Percentiles rank a stretch among this genome's conserved stretches.
These are phyloP conservation scores for Hanseniaspora lindneri DNA, from an alignment of 805 yeast species.

Conservation along the genomic window DNA sequence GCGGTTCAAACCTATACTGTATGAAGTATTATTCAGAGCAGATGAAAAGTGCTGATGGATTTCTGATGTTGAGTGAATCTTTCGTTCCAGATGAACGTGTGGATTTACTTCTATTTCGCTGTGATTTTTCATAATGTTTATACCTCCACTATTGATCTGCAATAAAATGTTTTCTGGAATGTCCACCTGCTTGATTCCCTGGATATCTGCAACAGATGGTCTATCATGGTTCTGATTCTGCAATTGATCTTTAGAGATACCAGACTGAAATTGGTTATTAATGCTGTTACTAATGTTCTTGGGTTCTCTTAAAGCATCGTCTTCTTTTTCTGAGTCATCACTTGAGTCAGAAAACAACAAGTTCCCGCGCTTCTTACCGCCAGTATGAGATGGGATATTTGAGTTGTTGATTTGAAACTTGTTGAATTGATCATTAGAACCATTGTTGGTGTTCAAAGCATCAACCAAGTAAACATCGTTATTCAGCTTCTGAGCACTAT, in stretches of 20 bases:
- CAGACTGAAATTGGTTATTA: no score
- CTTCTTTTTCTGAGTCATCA: slow-evolving; percentile 8
- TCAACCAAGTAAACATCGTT: slow-evolving; percentile 5
- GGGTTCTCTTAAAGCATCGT: no score
- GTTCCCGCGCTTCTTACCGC: neutral
- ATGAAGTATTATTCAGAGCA: neutral
- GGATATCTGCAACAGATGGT: slow-evolving; percentile 11
- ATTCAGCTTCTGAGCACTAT: neutral
- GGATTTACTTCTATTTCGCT: slow-evolving; percentile 2
- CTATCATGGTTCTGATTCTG: neutral
- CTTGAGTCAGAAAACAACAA: slow-evolving; percentile 6
- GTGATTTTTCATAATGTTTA: neutral
- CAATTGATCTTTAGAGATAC: no score
- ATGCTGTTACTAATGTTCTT: no score
- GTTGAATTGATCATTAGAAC: slow-evolving; percentile 4
- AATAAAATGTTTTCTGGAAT: slow-evolving; percentile 13
- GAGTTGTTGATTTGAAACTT: neutral
- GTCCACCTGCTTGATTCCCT: slow-evolving; percentile 15
- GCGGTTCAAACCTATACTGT: neutral
- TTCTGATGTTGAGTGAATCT: neutral
- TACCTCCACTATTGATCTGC: slow-evolving; percentile 4
- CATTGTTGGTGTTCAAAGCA: slow-evolving; percentile 6
- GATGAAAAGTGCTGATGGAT: neutral
- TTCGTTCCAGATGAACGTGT: neutral
- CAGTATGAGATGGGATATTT: neutral